Evolutionary conservation across 768 basidiomycete genomes (phyloP).

Genomic region (Pulveroboletus sp.): DNA sequence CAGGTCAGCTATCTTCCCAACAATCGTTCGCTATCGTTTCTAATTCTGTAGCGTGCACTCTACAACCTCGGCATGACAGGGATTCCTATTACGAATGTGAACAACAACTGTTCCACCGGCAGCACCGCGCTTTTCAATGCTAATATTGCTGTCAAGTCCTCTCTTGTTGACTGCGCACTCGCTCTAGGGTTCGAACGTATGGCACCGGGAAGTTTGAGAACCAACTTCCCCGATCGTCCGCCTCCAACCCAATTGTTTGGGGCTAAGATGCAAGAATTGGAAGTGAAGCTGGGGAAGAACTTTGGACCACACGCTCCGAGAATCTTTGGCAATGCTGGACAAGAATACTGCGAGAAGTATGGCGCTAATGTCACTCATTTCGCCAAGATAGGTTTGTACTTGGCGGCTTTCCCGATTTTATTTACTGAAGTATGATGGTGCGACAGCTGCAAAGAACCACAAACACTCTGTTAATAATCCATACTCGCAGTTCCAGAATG

Average conservation of each 20-base stretch:
- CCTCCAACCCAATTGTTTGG: constrained; percentile 49
- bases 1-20: constrained; percentile 44
- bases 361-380: constrained; percentile 66
- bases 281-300: constrained; percentile 52
- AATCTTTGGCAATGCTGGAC: constrained; percentile 69
- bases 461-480: constrained; percentile 80
- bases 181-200: constrained; percentile 89
- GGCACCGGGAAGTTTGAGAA: constrained; percentile 69
- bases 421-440: constrained; percentile 4
- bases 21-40: background rate
- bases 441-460: constrained; percentile 80
- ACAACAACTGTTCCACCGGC: constrained; percentile 86
- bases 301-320: constrained; percentile 69
- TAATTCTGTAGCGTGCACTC: constrained; percentile 54
- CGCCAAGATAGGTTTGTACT: constrained; percentile 64
- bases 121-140: constrained; percentile 76
- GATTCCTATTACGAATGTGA: constrained; percentile 84
- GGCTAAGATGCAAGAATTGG: constrained; percentile 45
- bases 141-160: constrained; percentile 66
- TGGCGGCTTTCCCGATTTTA: background rate
- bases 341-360: constrained; percentile 76
- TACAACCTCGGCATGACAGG: constrained; percentile 82
- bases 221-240: constrained; percentile 54
- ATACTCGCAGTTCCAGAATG: constrained; percentile 81
- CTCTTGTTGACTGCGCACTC: constrained; percentile 69